Evolutionary conservation across 257 asterid genomes (phyloP).

Genomic region (Capsicum rhomboideum): DNA sequence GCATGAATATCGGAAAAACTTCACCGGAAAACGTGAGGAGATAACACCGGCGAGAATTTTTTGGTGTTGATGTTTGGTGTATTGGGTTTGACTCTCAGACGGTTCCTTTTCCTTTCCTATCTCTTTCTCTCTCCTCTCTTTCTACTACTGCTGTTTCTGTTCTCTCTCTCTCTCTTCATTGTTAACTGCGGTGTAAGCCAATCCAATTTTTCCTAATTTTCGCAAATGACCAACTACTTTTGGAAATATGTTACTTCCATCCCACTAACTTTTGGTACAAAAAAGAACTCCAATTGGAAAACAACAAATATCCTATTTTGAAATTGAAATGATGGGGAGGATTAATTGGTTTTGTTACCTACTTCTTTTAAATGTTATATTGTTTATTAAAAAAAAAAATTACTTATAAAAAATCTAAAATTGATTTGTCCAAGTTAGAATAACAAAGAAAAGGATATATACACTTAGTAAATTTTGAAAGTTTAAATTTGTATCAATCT

Average conservation of each 20-base stretch:
- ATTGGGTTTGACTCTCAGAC: conserved; percentile 30
- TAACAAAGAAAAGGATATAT: background rate
- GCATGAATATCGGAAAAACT: conserved; percentile 15
- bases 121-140: background rate
- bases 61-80: conserved; percentile 1
- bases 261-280: background rate
- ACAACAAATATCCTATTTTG: background rate
- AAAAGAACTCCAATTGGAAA: background rate
- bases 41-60: conserved; percentile 12
- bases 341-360: background rate
- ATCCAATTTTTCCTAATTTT: background rate
- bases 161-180: background rate
- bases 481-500: background rate
- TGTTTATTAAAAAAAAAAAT: no score
- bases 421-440: background rate
- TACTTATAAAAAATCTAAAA: background rate
- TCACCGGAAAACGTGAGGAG: background rate
- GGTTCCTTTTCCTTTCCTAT: conserved; percentile 8
- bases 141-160: background rate
- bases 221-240: background rate
- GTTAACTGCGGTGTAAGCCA: conserved; percentile 17
- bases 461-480: background rate
- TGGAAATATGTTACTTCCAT: background rate
- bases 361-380: no score
- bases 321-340: background rate